Base-by-base conservation (phyloP, 2,329 filamentous ascomycete genomes). In the Sporothrix luriei region DNA sequence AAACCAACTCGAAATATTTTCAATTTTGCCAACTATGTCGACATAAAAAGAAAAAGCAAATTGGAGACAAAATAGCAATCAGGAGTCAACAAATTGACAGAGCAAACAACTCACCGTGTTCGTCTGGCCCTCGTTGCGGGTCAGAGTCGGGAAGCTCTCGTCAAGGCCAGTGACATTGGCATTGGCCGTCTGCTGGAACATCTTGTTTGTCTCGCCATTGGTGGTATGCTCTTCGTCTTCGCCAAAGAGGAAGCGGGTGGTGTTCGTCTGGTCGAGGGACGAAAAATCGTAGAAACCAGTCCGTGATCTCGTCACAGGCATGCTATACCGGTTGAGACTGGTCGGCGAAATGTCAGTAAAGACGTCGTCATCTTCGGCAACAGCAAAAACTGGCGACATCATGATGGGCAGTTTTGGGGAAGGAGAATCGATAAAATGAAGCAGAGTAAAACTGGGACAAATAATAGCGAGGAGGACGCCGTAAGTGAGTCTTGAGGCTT, bases 251-350 rank as follows among this genome's bases (percentile, higher is more conserved):
- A 96, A 97, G 69, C 91, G 89, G 33, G 92, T 87, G 14, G 92
- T 93, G 80, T 95, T 94, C 76, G 93, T 93, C 74, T 92, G 90
- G 72, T 95, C 93, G 70, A 97, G 82, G 19, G 72, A 70, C 51
- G 87, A 86, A 75, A 88, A 84, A 73, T 90, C 88, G 76, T 90
- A 88, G 75, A 88, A 81, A 72, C 90, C 87, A 74, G 84, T 88
- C 74, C 90, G 87, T 73, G 89, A 87, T 71, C 86, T 86, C 62
- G 91, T 92, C 66, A 94, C 91, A 43, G 94, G 94, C 91, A 97
- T 94, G 4, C 94, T 97, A 80, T 97, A 97, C 73, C 94, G 91
- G 78, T 97, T 96, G 71, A 90, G 84, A 74, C 92, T 96, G 48
- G n/a, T 16, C 5, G 55, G 46, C 13, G 71, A 48, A 19, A 46